Conservation (phyloP, 495 filamentous ascomycete genomes). For the Penicillium parvum region DNA sequence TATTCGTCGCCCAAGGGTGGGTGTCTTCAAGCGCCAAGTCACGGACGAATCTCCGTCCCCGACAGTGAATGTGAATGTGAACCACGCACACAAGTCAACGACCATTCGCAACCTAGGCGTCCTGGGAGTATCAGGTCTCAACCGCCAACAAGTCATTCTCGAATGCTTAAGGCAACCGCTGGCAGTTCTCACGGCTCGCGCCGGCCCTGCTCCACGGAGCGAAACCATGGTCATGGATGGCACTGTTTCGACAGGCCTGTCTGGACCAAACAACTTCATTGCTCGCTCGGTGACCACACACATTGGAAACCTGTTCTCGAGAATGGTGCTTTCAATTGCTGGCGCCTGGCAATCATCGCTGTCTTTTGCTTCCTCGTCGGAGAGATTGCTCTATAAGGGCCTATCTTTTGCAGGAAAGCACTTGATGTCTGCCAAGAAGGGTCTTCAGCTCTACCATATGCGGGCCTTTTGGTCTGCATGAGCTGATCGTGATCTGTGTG, state of each 20-base stretch:
- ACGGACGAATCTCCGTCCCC: background rate
- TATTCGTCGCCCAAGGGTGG: background rate
- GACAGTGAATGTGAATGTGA: background rate
- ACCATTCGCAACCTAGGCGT: background rate
- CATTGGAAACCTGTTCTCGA: conserved; percentile 6
- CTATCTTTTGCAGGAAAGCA: conserved; percentile 11
- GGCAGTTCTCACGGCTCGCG: background rate
- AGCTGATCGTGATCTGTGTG: background rate
- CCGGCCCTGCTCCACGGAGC: background rate
- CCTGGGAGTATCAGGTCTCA: background rate
- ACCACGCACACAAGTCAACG: background rate
- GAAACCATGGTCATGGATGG: background rate
- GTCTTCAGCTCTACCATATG: background rate
- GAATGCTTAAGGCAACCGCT: background rate
- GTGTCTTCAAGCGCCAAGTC: background rate
- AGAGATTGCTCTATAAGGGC: conserved; percentile 3
- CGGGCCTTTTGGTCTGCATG: background rate
- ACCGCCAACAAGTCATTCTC: background rate
- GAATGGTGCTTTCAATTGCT: conserved; percentile 8
- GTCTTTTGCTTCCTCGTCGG: conserved; percentile 2
- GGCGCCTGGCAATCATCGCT: conserved; percentile 5
- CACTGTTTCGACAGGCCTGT: background rate
- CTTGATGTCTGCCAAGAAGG: conserved; percentile 13
- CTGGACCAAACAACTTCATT: background rate
- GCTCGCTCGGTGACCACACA: conserved; percentile 1